Evolutionary conservation across 257 asterid genomes (phyloP).

Genomic region (Plectranthus barbatus): DNA sequence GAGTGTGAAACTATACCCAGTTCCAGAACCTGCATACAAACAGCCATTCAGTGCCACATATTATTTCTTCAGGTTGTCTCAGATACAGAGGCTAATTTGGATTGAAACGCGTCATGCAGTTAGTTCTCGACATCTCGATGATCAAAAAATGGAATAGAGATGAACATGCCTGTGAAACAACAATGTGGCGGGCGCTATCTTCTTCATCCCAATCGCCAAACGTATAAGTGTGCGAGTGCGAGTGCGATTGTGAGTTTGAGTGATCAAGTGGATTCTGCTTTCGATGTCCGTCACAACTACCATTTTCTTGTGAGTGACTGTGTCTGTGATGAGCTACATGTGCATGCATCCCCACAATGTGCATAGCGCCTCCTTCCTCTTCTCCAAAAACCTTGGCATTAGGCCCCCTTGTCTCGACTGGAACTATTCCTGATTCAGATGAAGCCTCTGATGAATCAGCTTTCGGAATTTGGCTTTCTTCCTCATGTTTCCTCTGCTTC

Average conservation of each 20-base stretch:
- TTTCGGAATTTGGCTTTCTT: slow-evolving; percentile 24
- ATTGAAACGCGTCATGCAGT: no score
- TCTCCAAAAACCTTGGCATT: slow-evolving; percentile 57
- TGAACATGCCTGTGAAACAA: slow-evolving; percentile 77
- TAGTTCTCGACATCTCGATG: no score
- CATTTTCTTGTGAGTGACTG: slow-evolving; percentile 58
- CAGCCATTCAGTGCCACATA: no score
- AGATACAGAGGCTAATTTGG: no score
- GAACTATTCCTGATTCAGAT: slow-evolving; percentile 54
- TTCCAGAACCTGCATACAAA: slow-evolving; percentile 59
- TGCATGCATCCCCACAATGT: slow-evolving; percentile 86
- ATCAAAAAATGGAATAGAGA: slow-evolving; percentile 10
- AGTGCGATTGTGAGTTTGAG: no score
- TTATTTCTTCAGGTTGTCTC: no score
- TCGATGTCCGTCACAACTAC: slow-evolving; percentile 28
- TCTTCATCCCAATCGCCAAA: slow-evolving; percentile 54
- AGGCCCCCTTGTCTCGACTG: slow-evolving; percentile 30
- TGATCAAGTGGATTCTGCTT: slow-evolving; percentile 38
- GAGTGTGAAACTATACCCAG: slow-evolving; percentile 94
- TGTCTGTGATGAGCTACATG: slow-evolving; percentile 88
- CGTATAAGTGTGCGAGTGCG: slow-evolving; percentile 57
- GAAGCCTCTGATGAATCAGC: slow-evolving; percentile 28
- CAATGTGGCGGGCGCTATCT: slow-evolving; percentile 53
- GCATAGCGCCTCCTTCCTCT: slow-evolving; percentile 85
- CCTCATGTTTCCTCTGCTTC: slow-evolving; percentile 75